Conservation (phyloP, 192 early-diverging fungal species). For the Linderina pennispora region DNA sequence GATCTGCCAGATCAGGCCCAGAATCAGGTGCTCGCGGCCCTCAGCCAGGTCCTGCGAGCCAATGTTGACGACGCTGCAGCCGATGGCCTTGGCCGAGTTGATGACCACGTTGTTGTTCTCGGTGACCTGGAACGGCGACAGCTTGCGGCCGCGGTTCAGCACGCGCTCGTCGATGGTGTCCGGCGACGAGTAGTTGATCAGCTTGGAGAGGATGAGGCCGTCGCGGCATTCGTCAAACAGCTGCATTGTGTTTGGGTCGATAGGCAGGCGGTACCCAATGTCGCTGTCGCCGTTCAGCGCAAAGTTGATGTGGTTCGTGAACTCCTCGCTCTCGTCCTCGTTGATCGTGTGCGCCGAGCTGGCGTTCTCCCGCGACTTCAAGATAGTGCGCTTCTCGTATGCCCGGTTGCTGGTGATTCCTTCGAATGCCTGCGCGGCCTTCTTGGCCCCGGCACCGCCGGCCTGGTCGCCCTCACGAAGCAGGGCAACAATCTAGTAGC, state of each 20-base stretch:
- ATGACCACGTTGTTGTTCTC: slow-evolving; percentile 99
- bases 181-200: slow-evolving; percentile 95
- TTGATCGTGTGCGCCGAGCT: slow-evolving; percentile 97
- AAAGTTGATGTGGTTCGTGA: slow-evolving; percentile 91
- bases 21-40: slow-evolving; percentile 91
- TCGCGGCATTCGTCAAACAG: slow-evolving; percentile 94
- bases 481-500: slow-evolving; percentile 29
- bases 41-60: slow-evolving; percentile 95
- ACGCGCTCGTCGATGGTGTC: slow-evolving; percentile 99
- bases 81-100: slow-evolving; percentile 98
- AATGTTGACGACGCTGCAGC: slow-evolving; percentile 97
- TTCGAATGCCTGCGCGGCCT: slow-evolving; percentile 31
- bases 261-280: slow-evolving; percentile 82
- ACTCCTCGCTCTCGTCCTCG: slow-evolving; percentile 97
- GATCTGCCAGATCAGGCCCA: slow-evolving; percentile 98
- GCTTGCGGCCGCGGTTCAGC: slow-evolving; percentile 80
- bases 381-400: slow-evolving; percentile 75
- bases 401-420: slow-evolving; percentile 46
- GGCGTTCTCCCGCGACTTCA: slow-evolving; percentile 72
- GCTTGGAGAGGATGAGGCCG: slow-evolving; percentile 91
- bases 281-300: slow-evolving; percentile 74
- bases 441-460: slow-evolving; percentile 2
- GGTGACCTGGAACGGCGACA: slow-evolving; percentile 93
- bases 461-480: slow-evolving; percentile 31
- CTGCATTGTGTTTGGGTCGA: slow-evolving; percentile 91